phyloP scores from a whole-genome alignment of 768 basidiomycete species.

The Leccinellum albellum region DNA sequence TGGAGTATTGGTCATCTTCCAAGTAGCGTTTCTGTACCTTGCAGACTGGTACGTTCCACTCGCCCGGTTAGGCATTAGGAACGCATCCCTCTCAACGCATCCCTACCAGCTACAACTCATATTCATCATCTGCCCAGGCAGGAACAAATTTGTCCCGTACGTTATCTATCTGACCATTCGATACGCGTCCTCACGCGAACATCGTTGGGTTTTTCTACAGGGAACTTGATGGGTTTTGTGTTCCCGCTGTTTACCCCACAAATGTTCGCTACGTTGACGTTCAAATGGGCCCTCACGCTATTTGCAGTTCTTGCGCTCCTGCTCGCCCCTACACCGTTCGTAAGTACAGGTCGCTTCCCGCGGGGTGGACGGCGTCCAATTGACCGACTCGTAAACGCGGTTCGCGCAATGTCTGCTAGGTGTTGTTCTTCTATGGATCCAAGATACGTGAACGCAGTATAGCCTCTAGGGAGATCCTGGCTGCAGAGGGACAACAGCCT shows the following conservation, averaged over 20 bases:
- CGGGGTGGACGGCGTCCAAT: neutral
- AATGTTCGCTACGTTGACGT: conserved; percentile 45
- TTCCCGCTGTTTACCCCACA: conserved; percentile 50
- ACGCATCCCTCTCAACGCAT: neutral
- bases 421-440: conserved; percentile 31
- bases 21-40: conserved; percentile 44
- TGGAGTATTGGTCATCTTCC: conserved; percentile 40
- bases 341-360: conserved; percentile 16
- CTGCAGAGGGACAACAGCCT: conserved; percentile 6
- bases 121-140: conserved; percentile 53
- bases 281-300: conserved; percentile 21
- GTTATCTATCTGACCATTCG: conserved; percentile 3
- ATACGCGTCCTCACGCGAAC: neutral
- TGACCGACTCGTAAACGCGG: neutral
- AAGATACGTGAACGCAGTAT: conserved; percentile 30
- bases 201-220: conserved; percentile 14
- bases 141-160: conserved; percentile 46
- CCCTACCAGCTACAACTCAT: conserved; percentile 36
- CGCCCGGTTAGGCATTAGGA: neutral
- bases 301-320: conserved; percentile 38
- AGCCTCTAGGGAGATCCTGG: conserved; percentile 19
- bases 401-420: neutral
- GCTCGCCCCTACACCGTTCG: conserved; percentile 44
- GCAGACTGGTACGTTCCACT: conserved; percentile 43
- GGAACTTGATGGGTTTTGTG: conserved; percentile 36